Base-by-base conservation (phyloP, 2,329 filamentous ascomycete species). In the Stemphylium lycopersici region DNA sequence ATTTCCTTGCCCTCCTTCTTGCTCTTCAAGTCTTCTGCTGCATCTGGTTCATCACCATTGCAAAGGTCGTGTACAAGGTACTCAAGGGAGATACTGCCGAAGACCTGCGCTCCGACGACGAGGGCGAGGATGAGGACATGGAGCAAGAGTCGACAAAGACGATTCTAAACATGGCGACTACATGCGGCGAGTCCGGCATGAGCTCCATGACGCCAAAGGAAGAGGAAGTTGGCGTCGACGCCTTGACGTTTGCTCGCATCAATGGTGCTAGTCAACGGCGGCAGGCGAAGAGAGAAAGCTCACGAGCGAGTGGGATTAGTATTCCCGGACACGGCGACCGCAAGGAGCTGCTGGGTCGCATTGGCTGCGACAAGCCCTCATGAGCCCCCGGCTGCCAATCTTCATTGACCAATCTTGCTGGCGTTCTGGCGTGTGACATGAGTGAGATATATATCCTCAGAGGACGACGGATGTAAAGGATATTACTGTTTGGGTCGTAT, bases 31-130 rank as follows among this genome's bases (percentile, higher is more conserved):
- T 82, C 18, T 83, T 99, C 48, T 92, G 90, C 29, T 79, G 96
- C 32, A 82, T 90, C 58, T 98, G 95, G 95, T 96, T 98, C 70
- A 83, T 81, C 58, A 90, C 96, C 87, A 96, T 98, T 63, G 77
- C 93, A 34, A 86, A 87, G 52, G 90, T 99, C 2, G 92, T 92
- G 18, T 82, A 89, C 58, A 87, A 88, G 57, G 92, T 98, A 5
- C 72, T 98, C 32, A 84, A 83, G 45, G 93, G 93, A 29, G 84
- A 83, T 33, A 81, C 85, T 29, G 92, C 93, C 4, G 92, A 97
- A 60, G 95, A 99, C 70, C 84, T 86, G 15, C 87, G 95, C 51
- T 96, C 91, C 59, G 93, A 97, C 65, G 91, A 91, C 60, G 92
- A 96, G 76, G 89, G 79, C 5, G 90, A 87, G 18, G 87, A 86